Evolutionary conservation across 108 stramenopile genomes (phyloP).

Genomic region (Epithemia pelagica): DNA sequence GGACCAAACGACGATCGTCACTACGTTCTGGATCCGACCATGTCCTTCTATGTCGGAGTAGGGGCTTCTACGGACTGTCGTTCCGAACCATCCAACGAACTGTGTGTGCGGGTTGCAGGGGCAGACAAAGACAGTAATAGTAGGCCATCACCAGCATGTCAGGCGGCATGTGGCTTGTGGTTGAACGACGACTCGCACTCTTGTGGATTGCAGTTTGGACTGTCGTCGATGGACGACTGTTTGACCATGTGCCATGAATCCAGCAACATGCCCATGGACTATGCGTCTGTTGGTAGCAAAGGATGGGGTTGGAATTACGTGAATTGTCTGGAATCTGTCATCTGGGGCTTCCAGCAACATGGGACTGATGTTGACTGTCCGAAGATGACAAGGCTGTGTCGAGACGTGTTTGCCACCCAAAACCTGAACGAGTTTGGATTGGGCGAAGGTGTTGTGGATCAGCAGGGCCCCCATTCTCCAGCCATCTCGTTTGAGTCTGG

Average conservation of each 20-base stretch:
- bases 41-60: constrained; percentile 40
- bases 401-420: constrained; percentile 29
- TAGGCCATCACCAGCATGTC: constrained; percentile 22
- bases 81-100: constrained; percentile 2
- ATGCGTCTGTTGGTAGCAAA: constrained; percentile 19
- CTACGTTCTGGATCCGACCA: constrained; percentile 33
- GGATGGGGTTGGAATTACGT: constrained; percentile 73
- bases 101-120: constrained; percentile 5
- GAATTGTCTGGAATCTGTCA: constrained; percentile 41
- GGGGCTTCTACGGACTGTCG: constrained; percentile 43
- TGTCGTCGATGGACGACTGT: constrained; percentile 17
- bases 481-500: constrained; percentile 3
- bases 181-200: constrained; percentile 8
- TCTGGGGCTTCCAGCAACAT: constrained; percentile 21
- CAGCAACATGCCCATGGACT: not conserved
- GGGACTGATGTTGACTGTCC: constrained; percentile 20
- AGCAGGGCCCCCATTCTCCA: constrained; percentile 9
- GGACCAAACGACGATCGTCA: constrained; percentile 55
- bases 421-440: constrained; percentile 24
- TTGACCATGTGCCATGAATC: constrained; percentile 25
- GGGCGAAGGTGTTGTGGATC: not conserved
- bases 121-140: constrained; percentile 25
- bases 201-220: constrained; percentile 10
- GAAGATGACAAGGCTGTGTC: constrained; percentile 46
- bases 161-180: constrained; percentile 48